A percentile compares a stretch with the other conserved stretches of the same genome.
These are phyloP conservation scores for Curvularia hawaiiensis DNA, from an alignment of 2,329 filamentous ascomycete species.

Conservation along the genomic window DNA sequence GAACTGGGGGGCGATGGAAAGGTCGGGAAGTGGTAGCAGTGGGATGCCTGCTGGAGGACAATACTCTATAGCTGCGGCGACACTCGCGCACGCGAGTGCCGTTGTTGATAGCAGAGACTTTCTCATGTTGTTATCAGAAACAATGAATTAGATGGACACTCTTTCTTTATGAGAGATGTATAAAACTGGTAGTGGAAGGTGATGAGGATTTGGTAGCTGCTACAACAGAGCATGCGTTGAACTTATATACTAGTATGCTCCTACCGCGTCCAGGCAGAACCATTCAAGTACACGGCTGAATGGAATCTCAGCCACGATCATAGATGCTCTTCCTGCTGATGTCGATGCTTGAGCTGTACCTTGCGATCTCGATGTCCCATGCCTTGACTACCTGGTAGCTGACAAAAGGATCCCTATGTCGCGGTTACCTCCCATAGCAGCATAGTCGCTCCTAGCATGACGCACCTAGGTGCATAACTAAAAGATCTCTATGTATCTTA, in stretches of 20 bases:
- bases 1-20: not conserved
- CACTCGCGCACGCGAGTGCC: not conserved
- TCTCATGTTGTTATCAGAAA: not conserved
- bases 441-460: not conserved
- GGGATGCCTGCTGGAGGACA: slow-evolving; percentile 1
- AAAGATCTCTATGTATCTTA: not conserved
- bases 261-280: not conserved
- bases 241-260: not conserved
- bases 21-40: not conserved
- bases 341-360: not conserved
- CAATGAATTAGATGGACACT: not conserved
- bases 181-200: not conserved
- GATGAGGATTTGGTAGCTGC: not conserved
- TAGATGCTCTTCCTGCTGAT: not conserved
- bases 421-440: not conserved
- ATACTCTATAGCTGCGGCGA: not conserved
- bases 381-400: not conserved
- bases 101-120: not conserved
- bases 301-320: not conserved
- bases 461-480: not conserved
- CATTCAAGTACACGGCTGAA: not conserved
- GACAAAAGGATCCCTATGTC: not conserved
- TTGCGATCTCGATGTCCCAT: not conserved
- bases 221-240: not conserved
- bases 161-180: not conserved